A percentile compares a stretch with the other conserved stretches of the same genome.
Conservation (phyloP, 225 moss, liverwort and hornwort genomes). For the Physcomitrellopsis africana region DNA sequence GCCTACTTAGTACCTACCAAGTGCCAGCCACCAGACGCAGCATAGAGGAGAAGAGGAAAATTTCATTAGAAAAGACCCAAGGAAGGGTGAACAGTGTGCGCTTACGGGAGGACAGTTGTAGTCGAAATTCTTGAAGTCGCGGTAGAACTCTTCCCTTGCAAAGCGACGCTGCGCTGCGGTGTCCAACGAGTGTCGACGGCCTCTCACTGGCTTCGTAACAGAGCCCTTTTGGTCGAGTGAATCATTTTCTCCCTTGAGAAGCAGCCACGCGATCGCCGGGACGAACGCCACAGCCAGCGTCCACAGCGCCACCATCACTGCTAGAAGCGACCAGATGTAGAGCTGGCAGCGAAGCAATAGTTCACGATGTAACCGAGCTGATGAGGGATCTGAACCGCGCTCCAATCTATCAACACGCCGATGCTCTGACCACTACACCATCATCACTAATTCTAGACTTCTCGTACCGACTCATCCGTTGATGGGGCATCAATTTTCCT, state of each 20-base stretch:
- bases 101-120: slow-evolving; percentile 19
- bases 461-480: too few relatives aligned
- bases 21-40: too few relatives aligned
- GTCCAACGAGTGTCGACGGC: slow-evolving; percentile 19
- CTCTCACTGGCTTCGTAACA: background rate
- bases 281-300: slow-evolving; percentile 20
- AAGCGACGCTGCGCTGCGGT: slow-evolving; percentile 30
- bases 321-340: background rate
- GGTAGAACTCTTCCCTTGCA: slow-evolving; percentile 39
- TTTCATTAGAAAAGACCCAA: background rate
- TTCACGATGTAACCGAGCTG: background rate
- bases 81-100: background rate
- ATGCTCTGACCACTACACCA: too few relatives aligned
- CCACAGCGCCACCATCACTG: slow-evolving; percentile 33
- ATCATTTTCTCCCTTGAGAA: slow-evolving; percentile 12
- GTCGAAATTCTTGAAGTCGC: slow-evolving; percentile 39
- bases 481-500: too few relatives aligned
- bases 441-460: too few relatives aligned
- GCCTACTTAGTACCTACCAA: too few relatives aligned
- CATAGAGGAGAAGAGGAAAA: too few relatives aligned
- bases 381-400: background rate
- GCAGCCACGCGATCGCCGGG: slow-evolving; percentile 35
- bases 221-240: background rate
- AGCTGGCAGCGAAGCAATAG: background rate
- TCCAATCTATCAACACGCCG: background rate